Base-by-base conservation (phyloP, 2,329 filamentous ascomycete species). In the Cladosporium sp. region DNA sequence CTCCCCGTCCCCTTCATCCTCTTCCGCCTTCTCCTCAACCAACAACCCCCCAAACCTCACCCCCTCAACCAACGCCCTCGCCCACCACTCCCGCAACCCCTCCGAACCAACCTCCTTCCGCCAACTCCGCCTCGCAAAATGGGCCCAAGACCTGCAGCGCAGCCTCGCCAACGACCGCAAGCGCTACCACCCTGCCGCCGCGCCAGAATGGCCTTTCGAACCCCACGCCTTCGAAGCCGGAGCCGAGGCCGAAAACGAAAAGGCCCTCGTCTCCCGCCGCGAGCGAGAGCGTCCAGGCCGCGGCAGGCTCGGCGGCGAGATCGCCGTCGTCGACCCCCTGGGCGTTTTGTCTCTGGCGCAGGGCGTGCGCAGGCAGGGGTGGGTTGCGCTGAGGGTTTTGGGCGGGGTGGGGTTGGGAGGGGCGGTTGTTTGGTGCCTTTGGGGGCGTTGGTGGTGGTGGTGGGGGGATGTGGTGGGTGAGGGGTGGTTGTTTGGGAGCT, bases 61-160 rank as follows among this genome's bases (percentile, higher is more conserved):
- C 28, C 58, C 52, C n/a, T 50, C 48, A 6, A 33, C 48, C 32
- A 81, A 82, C 59, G 76, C 82, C 4, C 72, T 87, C 45, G 79
- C 83, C 5, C 65, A 68, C 31, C 72, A 35, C 34, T 43, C 48
- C 14, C 48, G 37, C 10, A 43, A 31, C 32, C 22, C 22, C 22
- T 57, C 60, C 28, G 59, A 82, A 52, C 82, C 59, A 74, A 82
- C 63, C 78, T 75, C 74, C 6, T 70, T 84, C 40, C 81, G 82
- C 10, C 82, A 85, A 58, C 77, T 92, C n/a, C 78, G 85, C 6
- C 76, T 95, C 14, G 86, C 85, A 1, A 87, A 86, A 63, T 95
- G 89, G 89, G 89, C 89, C 0, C 79, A 83, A 7, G 87, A 93
- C 61, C 75, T 95, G 0, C 88, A 95, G 65, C 81, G 82, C 52